These are phyloP conservation scores for Talaromyces funiculosus DNA, from an alignment of 2,329 filamentous ascomycete genomes.

Conservation along the genomic window DNA sequence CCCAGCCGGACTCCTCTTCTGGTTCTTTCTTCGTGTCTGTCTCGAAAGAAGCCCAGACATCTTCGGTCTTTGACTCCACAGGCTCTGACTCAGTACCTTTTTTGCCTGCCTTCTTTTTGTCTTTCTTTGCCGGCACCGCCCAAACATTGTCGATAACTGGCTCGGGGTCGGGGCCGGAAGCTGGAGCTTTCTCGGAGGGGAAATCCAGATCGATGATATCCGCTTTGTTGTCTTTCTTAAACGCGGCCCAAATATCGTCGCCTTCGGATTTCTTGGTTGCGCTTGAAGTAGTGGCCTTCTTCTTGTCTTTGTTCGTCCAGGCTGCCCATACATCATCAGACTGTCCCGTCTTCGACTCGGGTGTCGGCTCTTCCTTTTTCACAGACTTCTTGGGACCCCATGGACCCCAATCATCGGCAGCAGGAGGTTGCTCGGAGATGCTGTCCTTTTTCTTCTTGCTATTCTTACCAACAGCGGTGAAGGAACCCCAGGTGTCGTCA, in stretches of 20 bases:
- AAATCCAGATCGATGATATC: conserved; percentile 30
- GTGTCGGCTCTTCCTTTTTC: conserved; percentile 8
- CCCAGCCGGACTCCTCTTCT: conserved; percentile 26
- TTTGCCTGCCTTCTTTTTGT: conserved; percentile 37
- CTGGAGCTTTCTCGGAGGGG: conserved; percentile 6
- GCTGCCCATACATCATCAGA: conserved; percentile 15
- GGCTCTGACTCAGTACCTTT: conserved; percentile 12
- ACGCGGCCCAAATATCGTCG: conserved; percentile 23
- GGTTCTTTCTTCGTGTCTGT: conserved; percentile 7
- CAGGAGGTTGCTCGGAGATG: conserved; percentile 14
- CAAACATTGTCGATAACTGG: conserved; percentile 21
- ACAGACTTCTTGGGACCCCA: conserved; percentile 18
- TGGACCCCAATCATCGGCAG: conserved; percentile 22
- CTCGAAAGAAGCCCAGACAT: conserved; percentile 15
- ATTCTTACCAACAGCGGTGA: conserved; percentile 36
- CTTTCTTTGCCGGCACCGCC: conserved; percentile 27
- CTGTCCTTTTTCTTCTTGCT: conserved; percentile 45
- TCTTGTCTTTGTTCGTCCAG: conserved; percentile 28
- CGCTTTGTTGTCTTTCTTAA: conserved; percentile 24
- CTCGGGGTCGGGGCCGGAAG: conserved; percentile 13
- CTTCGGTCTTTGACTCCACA: conserved; percentile 15
- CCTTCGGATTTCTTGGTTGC: conserved; percentile 15
- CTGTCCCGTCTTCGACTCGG: conserved; percentile 9
- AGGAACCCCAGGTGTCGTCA: conserved; percentile 34
- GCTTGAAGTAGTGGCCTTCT: conserved; percentile 19